Evolutionary conservation across 768 basidiomycete species (phyloP).

Genomic region (Panaeolus cyanescens): DNA sequence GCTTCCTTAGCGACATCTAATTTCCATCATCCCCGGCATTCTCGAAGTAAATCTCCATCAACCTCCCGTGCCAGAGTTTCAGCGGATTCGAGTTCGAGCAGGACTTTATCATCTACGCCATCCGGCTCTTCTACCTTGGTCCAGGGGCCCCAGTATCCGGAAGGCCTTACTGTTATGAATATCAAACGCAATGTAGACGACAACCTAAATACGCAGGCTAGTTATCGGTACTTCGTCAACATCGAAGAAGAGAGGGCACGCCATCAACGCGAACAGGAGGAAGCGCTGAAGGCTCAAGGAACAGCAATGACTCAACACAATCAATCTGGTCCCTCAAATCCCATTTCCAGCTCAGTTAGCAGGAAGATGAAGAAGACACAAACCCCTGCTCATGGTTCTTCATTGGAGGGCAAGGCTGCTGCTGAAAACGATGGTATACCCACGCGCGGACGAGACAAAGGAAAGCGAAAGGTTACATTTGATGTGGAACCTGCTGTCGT

Average conservation of each 20-base stretch:
- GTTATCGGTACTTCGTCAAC: conserved; percentile 45
- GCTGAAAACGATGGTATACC: conserved; percentile 18
- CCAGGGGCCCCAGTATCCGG: conserved; percentile 20
- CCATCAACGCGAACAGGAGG: conserved; percentile 25
- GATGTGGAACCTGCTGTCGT: conserved; percentile 61
- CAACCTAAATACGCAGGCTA: conserved; percentile 43
- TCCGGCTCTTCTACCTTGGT: conserved; percentile 38
- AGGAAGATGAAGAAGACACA: conserved; percentile 19
- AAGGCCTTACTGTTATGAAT: conserved; percentile 40
- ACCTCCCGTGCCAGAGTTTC: conserved; percentile 21
- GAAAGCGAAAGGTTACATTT: conserved; percentile 74
- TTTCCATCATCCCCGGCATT: conserved; percentile 54
- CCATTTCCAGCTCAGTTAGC: conserved; percentile 18
- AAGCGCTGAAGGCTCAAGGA: neutral
- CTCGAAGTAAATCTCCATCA: conserved; percentile 17
- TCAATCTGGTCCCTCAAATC: neutral
- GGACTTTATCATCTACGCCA: conserved; percentile 24
- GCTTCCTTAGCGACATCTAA: conserved; percentile 64
- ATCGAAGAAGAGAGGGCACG: conserved; percentile 46
- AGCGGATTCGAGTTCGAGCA: conserved; percentile 19
- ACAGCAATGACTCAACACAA: neutral
- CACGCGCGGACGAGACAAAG: conserved; percentile 40
- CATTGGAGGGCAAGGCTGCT: conserved; percentile 15
- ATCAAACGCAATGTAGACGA: conserved; percentile 42
- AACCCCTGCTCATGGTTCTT: conserved; percentile 15